These are phyloP conservation scores for Nannochloropsis gaditana DNA, from an alignment of 108 stramenopile genomes.

Conservation along the genomic window DNA sequence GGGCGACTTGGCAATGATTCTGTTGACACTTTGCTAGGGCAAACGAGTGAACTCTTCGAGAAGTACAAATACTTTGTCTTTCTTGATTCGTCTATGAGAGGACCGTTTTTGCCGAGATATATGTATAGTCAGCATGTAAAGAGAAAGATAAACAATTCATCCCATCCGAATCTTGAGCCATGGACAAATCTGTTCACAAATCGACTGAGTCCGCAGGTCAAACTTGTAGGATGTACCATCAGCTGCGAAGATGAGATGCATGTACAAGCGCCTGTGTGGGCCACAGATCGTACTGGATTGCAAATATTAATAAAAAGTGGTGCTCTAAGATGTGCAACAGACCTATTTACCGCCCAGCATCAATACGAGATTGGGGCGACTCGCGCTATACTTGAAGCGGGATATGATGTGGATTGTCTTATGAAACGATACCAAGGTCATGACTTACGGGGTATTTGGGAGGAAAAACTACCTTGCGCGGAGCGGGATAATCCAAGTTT, in stretches of 20 bases:
- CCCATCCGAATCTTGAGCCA: not conserved
- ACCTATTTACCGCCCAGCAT: not conserved
- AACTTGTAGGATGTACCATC: not conserved
- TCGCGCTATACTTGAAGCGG: not conserved
- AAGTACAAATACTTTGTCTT: not conserved
- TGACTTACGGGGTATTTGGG: not conserved
- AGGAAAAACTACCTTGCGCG: not conserved
- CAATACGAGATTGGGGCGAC: not conserved
- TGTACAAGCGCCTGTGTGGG: not conserved
- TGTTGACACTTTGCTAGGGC: not conserved
- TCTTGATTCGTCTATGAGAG: not conserved
- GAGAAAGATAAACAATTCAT: not conserved
- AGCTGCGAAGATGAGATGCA: not conserved
- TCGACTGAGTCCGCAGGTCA: not conserved
- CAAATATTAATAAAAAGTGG: not conserved
- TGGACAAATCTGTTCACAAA: not conserved
- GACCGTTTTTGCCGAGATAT: not conserved
- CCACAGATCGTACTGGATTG: not conserved
- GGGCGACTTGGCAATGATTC: not conserved
- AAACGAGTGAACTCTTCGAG: not conserved
- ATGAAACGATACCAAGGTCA: not conserved
- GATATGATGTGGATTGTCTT: not conserved
- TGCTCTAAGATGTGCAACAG: not conserved
- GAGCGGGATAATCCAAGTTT: not conserved
- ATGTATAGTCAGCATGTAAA: not conserved